Conservation (phyloP, 441 rosid species). For the Croton laevigatus region DNA sequence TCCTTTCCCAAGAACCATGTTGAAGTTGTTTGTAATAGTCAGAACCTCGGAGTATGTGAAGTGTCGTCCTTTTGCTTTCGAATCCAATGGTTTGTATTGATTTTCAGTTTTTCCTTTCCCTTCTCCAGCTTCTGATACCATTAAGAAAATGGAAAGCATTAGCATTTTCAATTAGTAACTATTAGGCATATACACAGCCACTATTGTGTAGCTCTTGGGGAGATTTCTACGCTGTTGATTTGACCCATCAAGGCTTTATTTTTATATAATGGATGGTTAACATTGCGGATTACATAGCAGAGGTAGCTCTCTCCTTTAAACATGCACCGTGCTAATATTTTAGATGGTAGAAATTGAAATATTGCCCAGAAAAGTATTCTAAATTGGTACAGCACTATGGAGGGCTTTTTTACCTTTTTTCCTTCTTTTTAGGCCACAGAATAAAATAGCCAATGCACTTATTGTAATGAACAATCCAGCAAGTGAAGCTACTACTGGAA, state of each 20-base stretch:
- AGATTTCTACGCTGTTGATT: no score
- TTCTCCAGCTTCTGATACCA: slow-evolving; percentile 12
- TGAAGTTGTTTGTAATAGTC: slow-evolving; percentile 36
- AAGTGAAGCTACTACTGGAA: slow-evolving; percentile 37
- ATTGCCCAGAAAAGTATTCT: no score
- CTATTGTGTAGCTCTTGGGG: no score
- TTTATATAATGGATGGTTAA: no score
- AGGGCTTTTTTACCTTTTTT: background rate
- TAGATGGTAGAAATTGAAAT: no score
- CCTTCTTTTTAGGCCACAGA: slow-evolving; percentile 30
- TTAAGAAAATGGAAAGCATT: background rate
- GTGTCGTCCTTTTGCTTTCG: slow-evolving; percentile 9
- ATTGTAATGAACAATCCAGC: slow-evolving; percentile 25
- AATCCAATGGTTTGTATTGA: slow-evolving; percentile 7
- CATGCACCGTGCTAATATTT: no score
- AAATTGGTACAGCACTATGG: no score
- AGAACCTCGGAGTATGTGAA: slow-evolving; percentile 33
- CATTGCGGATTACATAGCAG: no score
- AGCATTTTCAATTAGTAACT: background rate
- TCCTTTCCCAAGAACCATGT: slow-evolving; percentile 32
- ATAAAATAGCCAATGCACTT: slow-evolving; percentile 13
- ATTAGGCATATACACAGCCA: no score
- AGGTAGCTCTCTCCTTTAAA: no score
- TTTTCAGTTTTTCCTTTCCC: slow-evolving; percentile 4
- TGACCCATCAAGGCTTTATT: no score